These are phyloP conservation scores for Brassica incana DNA, from an alignment of 345 rosid genomes.

Conservation along the genomic window DNA sequence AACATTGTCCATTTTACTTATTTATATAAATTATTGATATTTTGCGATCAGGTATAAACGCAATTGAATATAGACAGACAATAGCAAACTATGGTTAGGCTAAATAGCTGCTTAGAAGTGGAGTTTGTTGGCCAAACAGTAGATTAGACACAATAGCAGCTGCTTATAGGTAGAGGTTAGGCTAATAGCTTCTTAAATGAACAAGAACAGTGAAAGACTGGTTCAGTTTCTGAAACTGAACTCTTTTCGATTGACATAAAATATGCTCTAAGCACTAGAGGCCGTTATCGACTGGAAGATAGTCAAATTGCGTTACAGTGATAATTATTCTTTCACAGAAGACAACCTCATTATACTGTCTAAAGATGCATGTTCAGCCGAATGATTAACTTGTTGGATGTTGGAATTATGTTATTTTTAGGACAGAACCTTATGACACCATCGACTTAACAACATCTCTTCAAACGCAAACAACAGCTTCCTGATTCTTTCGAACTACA, in stretches of 20 bases:
- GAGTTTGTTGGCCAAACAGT: neutral
- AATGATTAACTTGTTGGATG: neutral
- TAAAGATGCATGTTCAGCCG: neutral
- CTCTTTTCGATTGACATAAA: neutral
- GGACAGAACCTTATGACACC: neutral
- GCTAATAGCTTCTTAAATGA: neutral
- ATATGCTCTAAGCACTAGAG: neutral
- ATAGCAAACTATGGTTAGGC: neutral
- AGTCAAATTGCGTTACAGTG: neutral
- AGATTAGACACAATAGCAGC: neutral
- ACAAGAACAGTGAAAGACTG: neutral
- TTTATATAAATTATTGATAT: neutral
- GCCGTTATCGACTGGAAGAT: neutral
- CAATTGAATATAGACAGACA: neutral
- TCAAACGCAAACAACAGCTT: neutral
- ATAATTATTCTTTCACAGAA: neutral
- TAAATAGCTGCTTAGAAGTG: neutral
- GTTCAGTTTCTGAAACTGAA: neutral
- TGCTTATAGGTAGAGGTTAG: neutral
- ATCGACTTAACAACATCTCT: neutral
- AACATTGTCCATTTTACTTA: slow-evolving; percentile 6
- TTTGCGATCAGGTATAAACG: neutral
- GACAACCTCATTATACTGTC: neutral
- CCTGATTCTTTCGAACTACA: neutral
- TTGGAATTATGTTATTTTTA: neutral